Percentiles rank a stretch among this genome's conserved stretches.
Conservation (phyloP, 345 rosid genomes). For the Clausena lansium region DNA sequence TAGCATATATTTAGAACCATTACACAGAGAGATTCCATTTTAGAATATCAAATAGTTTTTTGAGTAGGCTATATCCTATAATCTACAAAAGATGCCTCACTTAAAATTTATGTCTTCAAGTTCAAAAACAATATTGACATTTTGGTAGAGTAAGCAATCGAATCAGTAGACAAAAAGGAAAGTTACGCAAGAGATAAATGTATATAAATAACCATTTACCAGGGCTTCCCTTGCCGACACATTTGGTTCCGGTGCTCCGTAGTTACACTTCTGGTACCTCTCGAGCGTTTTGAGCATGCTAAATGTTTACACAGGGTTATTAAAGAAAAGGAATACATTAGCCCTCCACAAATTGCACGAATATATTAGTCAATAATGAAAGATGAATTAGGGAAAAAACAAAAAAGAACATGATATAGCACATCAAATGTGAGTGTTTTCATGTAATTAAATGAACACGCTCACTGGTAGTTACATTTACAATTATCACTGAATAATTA, state of each 20-base stretch:
- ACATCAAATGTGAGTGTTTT: neutral
- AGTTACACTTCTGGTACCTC: slow-evolving; percentile 96
- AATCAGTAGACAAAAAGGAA: neutral
- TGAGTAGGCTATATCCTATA: neutral
- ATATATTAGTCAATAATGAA: neutral
- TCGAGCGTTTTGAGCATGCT: slow-evolving; percentile 96
- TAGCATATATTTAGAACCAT: neutral
- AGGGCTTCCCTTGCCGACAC: slow-evolving; percentile 80
- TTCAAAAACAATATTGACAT: neutral
- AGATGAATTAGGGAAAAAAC: neutral
- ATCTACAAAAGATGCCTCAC: too few species aligned
- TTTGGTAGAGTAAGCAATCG: neutral
- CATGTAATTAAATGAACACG: neutral
- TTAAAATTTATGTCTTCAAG: neutral
- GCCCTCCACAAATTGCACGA: neutral
- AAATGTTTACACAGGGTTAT: neutral
- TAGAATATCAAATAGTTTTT: neutral
- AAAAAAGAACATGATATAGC: neutral
- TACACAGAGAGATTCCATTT: neutral
- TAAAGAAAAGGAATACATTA: neutral
- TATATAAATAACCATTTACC: slow-evolving; percentile 37
- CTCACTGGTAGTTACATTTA: neutral
- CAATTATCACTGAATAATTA: neutral
- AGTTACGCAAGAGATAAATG: neutral
- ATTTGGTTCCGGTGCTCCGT: slow-evolving; percentile 90